These are phyloP conservation scores for Colletotrichum orchidophilum DNA, from an alignment of 2,329 filamentous ascomycete genomes.

Conservation along the genomic window DNA sequence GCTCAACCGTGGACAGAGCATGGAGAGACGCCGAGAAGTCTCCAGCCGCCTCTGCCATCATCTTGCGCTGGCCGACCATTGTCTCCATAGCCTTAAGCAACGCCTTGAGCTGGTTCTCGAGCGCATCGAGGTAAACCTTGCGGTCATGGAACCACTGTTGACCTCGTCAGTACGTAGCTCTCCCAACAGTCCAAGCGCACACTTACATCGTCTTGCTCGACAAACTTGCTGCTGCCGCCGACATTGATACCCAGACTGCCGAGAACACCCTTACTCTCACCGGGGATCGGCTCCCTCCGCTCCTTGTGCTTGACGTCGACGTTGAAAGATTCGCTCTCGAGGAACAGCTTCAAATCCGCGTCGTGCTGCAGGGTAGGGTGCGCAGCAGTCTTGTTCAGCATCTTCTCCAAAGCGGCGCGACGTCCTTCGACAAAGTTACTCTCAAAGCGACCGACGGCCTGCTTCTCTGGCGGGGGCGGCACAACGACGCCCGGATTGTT, in stretches of 20 bases:
- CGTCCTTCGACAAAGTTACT: constrained; percentile 95
- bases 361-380: constrained; percentile 94
- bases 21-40: constrained; percentile 96
- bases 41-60: constrained; percentile 89
- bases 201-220: constrained; percentile 94
- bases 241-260: constrained; percentile 84
- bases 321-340: constrained; percentile 96
- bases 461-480: constrained; percentile 96
- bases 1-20: constrained; percentile 88
- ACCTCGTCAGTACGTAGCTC: constrained; percentile 25
- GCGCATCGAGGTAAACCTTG: constrained; percentile 90
- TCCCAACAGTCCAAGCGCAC: not conserved
- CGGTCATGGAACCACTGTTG: constrained; percentile 95
- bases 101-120: constrained; percentile 90
- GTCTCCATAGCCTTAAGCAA: constrained; percentile 93
- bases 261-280: constrained; percentile 93
- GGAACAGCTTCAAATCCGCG: constrained; percentile 91
- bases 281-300: constrained; percentile 83
- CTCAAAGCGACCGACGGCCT: constrained; percentile 95
- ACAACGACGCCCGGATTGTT: constrained; percentile 97
- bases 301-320: constrained; percentile 98
- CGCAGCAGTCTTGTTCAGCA: constrained; percentile 94
- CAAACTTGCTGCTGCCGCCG: constrained; percentile 84
- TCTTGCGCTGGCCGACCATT: constrained; percentile 91
- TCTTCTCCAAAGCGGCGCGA: constrained; percentile 90